Evolutionary conservation across 176 grass and related monocot species (phyloP).

Genomic region (Sorghum bicolor): Sorghum_bicolor_NCBIv3 NC_012870.2:3951001-3951500

Average conservation of each 20-base stretch:
- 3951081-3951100: neutral
- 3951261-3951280: constrained; percentile 63
- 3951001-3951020: too few species aligned
- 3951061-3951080: too few species aligned
- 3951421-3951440: too few species aligned
- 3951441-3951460: neutral
- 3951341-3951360: neutral
- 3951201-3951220: constrained; percentile 44
- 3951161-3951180: constrained; percentile 50
- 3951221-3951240: constrained; percentile 51
- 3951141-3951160: constrained; percentile 18
- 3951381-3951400: neutral
- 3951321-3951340: neutral
- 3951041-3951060: constrained; percentile 27
- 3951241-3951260: constrained; percentile 56
- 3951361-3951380: neutral
- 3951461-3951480: neutral
- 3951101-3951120: neutral
- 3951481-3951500: constrained; percentile 67
- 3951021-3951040: neutral
- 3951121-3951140: neutral
- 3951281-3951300: constrained; percentile 72
- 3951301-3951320: constrained; percentile 39
- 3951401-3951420: neutral
- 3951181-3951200: constrained; percentile 33